A percentile compares a stretch with the other conserved stretches of the same genome.
Evolutionary conservation across 176 grass and related monocot species (phyloP).

Genomic region (Triticum monococcum): DNA sequence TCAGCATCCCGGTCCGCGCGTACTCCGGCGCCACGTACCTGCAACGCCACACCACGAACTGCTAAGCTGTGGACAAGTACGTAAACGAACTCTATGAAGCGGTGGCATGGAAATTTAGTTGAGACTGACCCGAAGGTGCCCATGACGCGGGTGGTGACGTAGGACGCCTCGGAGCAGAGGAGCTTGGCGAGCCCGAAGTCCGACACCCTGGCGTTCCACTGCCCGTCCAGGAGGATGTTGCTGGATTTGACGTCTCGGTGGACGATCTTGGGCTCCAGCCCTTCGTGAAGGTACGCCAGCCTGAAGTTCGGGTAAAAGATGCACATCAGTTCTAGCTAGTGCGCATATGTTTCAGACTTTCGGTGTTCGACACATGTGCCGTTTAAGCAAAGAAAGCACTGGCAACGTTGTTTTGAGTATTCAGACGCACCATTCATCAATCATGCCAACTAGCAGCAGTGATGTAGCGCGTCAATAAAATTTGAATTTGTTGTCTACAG

Average conservation of each 20-base stretch:
- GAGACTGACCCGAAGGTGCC: constrained; percentile 83
- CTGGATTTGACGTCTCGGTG: constrained; percentile 94
- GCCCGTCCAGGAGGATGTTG: constrained; percentile 85
- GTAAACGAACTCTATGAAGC: too few species aligned
- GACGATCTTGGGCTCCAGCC: constrained; percentile 89
- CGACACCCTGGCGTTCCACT: constrained; percentile 86
- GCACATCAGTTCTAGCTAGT: not conserved
- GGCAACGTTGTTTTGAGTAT: constrained; percentile 23
- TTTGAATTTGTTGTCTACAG: not conserved
- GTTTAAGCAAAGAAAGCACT: not conserved
- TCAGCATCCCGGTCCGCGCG: constrained; percentile 86
- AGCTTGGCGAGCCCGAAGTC: constrained; percentile 95
- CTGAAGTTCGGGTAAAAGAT: constrained; percentile 40
- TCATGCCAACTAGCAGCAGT: not conserved
- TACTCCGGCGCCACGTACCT: constrained; percentile 95
- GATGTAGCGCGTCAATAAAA: not conserved
- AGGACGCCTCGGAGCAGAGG: constrained; percentile 68
- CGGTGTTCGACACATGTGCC: not conserved
- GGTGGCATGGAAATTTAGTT: not conserved
- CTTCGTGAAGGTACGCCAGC: constrained; percentile 94
- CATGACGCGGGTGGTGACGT: constrained; percentile 82
- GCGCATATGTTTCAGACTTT: not conserved
- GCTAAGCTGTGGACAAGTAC: not conserved
- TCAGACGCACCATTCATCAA: not conserved
- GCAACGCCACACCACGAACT: not conserved